Conservation (phyloP, 2,329 filamentous ascomycete species). For the Cladobotryum mycophilum region DNA sequence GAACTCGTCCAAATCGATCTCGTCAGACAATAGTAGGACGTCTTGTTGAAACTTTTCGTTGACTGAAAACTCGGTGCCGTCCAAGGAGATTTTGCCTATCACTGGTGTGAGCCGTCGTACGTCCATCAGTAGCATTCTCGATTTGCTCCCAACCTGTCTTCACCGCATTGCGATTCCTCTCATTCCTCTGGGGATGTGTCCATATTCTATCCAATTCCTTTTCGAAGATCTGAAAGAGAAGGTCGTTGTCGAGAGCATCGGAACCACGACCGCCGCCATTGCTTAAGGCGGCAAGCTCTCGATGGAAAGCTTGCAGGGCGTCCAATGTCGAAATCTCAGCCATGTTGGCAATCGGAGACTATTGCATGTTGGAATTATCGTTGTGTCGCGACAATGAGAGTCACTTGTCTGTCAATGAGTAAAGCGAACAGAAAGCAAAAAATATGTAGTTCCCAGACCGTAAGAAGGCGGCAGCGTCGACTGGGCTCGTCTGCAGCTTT, state of each 20-base stretch:
- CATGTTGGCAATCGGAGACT: constrained; percentile 50
- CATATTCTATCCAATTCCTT: constrained; percentile 65
- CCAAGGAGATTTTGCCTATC: constrained; percentile 70
- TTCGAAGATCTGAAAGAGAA: constrained; percentile 65
- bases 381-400: constrained; percentile 13
- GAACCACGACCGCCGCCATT: constrained; percentile 57
- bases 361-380: constrained; percentile 38
- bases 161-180: constrained; percentile 66
- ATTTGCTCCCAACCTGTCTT: constrained; percentile 50
- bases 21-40: constrained; percentile 75
- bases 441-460: constrained; percentile 19
- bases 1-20: constrained; percentile 83
- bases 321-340: constrained; percentile 67
- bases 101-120: constrained; percentile 13
- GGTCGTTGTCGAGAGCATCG: constrained; percentile 62
- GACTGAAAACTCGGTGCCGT: constrained; percentile 68
- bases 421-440: constrained; percentile 5
- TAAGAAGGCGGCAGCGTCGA: constrained; percentile 10
- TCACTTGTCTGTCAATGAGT: not conserved
- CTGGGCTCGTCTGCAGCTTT: constrained; percentile 7
- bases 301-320: constrained; percentile 76
- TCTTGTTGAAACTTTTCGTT: constrained; percentile 85
- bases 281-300: constrained; percentile 71
- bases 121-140: not conserved
- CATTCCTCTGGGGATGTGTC: constrained; percentile 68